Evolutionary conservation across 2,329 filamentous ascomycete genomes (phyloP).

Genomic region (Claviceps pusilla): DNA sequence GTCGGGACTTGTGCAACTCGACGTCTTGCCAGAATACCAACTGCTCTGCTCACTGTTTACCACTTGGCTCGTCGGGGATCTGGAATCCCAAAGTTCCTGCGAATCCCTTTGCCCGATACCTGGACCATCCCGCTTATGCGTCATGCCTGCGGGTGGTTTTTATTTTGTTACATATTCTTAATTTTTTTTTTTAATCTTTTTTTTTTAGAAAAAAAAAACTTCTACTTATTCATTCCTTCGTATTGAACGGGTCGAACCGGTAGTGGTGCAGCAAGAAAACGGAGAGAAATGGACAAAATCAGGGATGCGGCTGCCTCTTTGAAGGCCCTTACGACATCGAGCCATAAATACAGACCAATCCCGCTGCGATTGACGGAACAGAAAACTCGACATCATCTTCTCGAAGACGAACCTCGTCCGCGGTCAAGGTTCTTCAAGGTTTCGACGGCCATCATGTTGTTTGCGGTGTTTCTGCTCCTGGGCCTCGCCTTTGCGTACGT

Average conservation of each 20-base stretch:
- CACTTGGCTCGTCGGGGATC: background rate
- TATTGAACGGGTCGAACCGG: background rate
- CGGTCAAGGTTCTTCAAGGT: constrained; percentile 7
- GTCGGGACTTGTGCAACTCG: background rate
- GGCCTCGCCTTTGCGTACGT: constrained; percentile 9
- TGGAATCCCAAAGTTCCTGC: background rate
- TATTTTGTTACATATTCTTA: background rate
- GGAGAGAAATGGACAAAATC: constrained; percentile 4
- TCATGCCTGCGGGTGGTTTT: no score
- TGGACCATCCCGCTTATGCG: no score
- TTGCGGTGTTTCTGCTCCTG: constrained; percentile 7
- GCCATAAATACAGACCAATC: constrained; percentile 17
- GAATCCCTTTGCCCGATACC: background rate
- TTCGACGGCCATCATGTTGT: constrained; percentile 6
- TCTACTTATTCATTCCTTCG: background rate
- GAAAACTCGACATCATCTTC: background rate
- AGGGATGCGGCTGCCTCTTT: constrained; percentile 1
- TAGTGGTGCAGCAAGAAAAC: background rate
- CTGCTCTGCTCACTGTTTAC: background rate
- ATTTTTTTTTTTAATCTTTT: background rate
- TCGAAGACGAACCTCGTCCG: background rate
- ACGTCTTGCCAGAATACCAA: background rate
- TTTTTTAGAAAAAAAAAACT: no score
- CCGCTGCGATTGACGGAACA: constrained; percentile 6
- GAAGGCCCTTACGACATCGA: constrained; percentile 9